Base-by-base conservation (phyloP, 306 rosid species). In the Dicorynia guianensis region DNA sequence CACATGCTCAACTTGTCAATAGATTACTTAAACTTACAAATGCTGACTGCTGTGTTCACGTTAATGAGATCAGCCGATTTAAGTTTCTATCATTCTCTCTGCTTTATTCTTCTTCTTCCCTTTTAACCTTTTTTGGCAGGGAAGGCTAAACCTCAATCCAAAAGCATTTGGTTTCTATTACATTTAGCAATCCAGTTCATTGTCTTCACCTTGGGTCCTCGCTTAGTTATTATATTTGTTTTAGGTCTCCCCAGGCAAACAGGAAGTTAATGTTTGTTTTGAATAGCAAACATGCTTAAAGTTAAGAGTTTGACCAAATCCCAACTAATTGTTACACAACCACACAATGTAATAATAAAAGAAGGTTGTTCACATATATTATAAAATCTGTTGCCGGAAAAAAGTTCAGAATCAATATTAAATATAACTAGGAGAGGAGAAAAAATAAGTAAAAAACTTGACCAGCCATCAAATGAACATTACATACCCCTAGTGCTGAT, bases 401-500 rank as follows among this genome's bases (percentile, higher is more conserved):
- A 53, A 49, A 39, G n/a, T 47, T 44, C 35, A 61, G 19, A 46
- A 60, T 53, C 63, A 42, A 65, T 17, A 13, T 69, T 47, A 36
- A 72, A 55, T 33, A 68, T 18, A 40, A 66, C 11, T 59, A 59
- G 49, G 74, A 10, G 76, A 62, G 1, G 18, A 58, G 19, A 18
- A 71, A n/a, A 70, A 75, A 70, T 13, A 72, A 63, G 17, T 5
- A 46, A 48, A 3, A n/a, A 42, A 50, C 8, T 25, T 7, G 14
- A 66, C 30, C 17, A 17, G 44, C 2, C 33, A 65, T 44, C 14
- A 25, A 10, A 39, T 17, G 30, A 30, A 35, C 0, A 56, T 43
- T 58, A 63, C 93, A 59, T 82, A 92, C 97, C 78, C 87, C 85
- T 74, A 92, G 79, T 11, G 97, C 97, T 72, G 94, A 84, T 86